A percentile compares a stretch with the other conserved stretches of the same genome.
Conservation (phyloP, 106 monocot genomes). For the Dendrobium officinale region DNA sequence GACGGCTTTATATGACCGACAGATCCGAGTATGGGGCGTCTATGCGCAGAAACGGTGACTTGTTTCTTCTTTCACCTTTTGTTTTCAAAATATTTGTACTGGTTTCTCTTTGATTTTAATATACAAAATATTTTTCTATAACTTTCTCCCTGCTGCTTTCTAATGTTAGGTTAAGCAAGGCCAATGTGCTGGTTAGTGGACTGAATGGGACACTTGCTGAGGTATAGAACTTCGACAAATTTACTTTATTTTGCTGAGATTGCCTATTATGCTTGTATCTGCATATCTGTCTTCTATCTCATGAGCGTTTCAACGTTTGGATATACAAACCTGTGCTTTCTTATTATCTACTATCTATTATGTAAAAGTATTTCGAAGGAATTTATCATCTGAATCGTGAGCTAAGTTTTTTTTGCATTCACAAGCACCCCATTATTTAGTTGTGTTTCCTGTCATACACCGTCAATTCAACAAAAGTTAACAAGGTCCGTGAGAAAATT, state of each 20-base stretch:
- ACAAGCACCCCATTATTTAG: not conserved
- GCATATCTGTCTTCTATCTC: not conserved
- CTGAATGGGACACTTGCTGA: constrained; percentile 65
- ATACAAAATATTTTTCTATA: not conserved
- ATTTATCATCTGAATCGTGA: too few species aligned
- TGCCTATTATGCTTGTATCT: not conserved
- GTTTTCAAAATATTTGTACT: not conserved
- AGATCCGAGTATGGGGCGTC: constrained; percentile 94
- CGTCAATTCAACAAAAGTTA: not conserved
- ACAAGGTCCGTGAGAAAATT: not conserved
- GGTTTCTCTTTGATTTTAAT: not conserved
- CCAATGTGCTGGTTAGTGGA: constrained; percentile 64
- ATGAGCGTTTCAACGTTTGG: not conserved
- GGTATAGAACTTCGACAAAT: constrained; percentile 23
- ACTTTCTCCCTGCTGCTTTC: not conserved
- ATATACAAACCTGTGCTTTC: not conserved
- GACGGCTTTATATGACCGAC: constrained; percentile 89
- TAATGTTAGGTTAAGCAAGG: constrained; percentile 65
- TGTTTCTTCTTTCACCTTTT: not conserved
- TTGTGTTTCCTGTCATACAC: not conserved
- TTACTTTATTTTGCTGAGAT: not conserved
- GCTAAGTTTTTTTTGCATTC: not conserved
- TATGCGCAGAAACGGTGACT: constrained; percentile 75
- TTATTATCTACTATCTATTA: not conserved
- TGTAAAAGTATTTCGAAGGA: not conserved